phyloP scores from a whole-genome alignment of 179 eudicot genomes.

The Corrigiola litoralis region DNA sequence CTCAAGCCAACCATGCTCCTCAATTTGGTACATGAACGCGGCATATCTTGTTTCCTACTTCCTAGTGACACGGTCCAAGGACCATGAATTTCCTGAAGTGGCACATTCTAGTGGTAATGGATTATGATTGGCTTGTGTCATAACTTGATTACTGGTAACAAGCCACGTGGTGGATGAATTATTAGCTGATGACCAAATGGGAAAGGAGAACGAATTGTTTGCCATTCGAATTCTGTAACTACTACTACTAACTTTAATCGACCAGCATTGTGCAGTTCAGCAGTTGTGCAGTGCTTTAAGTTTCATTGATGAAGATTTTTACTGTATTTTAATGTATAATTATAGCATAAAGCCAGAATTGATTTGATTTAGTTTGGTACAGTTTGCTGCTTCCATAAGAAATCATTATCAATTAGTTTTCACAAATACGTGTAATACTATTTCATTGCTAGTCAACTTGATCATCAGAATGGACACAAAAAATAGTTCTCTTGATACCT shows the following conservation, averaged over 20 bases:
- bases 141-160: not conserved
- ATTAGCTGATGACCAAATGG: constrained; percentile 7
- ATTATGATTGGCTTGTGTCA: not conserved
- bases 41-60: not conserved
- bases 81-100: not conserved
- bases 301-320: not conserved
- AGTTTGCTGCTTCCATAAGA: not conserved
- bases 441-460: not conserved
- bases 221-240: not conserved
- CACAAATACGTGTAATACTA: not conserved
- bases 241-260: constrained; percentile 10
- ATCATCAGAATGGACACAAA: not conserved
- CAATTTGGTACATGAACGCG: not conserved
- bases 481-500: not conserved
- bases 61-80: not conserved
- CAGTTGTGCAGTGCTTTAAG: too few species aligned
- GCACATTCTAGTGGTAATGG: not conserved
- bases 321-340: not conserved
- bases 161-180: constrained; percentile 12
- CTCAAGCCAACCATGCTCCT: not conserved
- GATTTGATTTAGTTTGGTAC: not conserved
- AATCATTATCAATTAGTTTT: not conserved
- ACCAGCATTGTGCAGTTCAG: constrained; percentile 2
- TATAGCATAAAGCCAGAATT: not conserved
- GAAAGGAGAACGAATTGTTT: not conserved